Percentiles rank a stretch among this genome's conserved stretches.
Conservation (phyloP, 2,329 filamentous ascomycete species). For the Microascus cirrosus region DNA sequence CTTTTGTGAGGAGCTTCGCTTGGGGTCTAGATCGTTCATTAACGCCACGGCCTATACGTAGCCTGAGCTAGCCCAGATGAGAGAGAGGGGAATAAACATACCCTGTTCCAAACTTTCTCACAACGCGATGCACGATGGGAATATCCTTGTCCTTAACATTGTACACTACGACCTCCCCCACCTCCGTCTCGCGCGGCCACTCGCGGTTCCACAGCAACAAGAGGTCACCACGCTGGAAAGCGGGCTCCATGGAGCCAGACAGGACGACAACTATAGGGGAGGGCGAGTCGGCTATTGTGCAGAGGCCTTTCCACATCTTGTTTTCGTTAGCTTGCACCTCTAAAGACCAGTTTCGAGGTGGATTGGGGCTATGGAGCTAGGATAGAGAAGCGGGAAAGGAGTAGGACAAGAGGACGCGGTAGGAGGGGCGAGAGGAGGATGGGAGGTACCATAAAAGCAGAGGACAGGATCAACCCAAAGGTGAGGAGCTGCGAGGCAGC, state of each 20-base stretch:
- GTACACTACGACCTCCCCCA: constrained; percentile 51
- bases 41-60: background rate
- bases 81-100: constrained; percentile 17
- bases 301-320: constrained; percentile 82
- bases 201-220: constrained; percentile 70
- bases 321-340: constrained; percentile 13
- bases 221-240: constrained; percentile 68
- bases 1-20: constrained; percentile 83
- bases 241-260: constrained; percentile 75
- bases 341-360: too few relatives aligned
- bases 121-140: constrained; percentile 88
- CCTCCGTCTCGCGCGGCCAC: constrained; percentile 39
- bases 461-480: constrained; percentile 81
- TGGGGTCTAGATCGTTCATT: constrained; percentile 27
- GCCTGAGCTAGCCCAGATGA: background rate
- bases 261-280: constrained; percentile 77
- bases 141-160: constrained; percentile 92
- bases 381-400: background rate
- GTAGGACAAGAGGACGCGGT: too few relatives aligned
- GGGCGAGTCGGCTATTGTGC: constrained; percentile 62
- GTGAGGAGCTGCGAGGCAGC: constrained; percentile 74
- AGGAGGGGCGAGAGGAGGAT: background rate
- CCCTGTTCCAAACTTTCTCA: constrained; percentile 59
- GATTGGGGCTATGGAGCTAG: background rate
- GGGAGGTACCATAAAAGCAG: constrained; percentile 68